These are phyloP conservation scores for Lactarius psammicola DNA, from an alignment of 768 basidiomycete genomes.

Conservation along the genomic window DNA sequence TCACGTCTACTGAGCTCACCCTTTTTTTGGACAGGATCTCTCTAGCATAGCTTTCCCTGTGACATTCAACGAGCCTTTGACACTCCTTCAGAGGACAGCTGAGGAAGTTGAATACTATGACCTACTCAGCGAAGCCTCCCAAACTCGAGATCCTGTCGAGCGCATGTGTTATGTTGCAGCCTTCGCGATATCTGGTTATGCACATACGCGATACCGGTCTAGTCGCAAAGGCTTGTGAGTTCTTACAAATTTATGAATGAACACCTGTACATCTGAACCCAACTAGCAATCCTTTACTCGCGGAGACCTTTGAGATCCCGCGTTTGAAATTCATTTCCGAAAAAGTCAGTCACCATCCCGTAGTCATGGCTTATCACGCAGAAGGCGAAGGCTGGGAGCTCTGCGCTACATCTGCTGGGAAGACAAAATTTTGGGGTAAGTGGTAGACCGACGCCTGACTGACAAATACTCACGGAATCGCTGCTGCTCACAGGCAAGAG, in stretches of 20 bases:
- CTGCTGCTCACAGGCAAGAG: conserved; percentile 63
- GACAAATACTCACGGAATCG: conserved; percentile 29
- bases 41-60: conserved; percentile 85
- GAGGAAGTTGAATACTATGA: conserved; percentile 81
- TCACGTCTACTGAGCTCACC: conserved; percentile 8
- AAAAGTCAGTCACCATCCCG: conserved; percentile 83
- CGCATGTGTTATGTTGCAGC: conserved; percentile 77
- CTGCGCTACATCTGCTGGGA: conserved; percentile 72
- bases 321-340: conserved; percentile 83
- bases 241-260: not conserved
- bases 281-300: conserved; percentile 79
- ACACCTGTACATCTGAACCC: conserved; percentile 5
- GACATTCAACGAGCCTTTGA: conserved; percentile 86
- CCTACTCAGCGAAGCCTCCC: conserved; percentile 65
- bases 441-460: conserved; percentile 29
- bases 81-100: conserved; percentile 74
- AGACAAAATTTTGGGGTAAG: conserved; percentile 89
- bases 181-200: conserved; percentile 82
- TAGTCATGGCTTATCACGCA: conserved; percentile 83
- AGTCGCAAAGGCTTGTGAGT: conserved; percentile 88
- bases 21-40: conserved; percentile 54
- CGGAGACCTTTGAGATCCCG: conserved; percentile 82
- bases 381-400: conserved; percentile 77
- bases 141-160: conserved; percentile 55
- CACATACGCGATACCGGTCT: conserved; percentile 74